Evolutionary conservation across 139 green algal genomes (phyloP).

Genomic region (Pycnococcus provasolii): DNA sequence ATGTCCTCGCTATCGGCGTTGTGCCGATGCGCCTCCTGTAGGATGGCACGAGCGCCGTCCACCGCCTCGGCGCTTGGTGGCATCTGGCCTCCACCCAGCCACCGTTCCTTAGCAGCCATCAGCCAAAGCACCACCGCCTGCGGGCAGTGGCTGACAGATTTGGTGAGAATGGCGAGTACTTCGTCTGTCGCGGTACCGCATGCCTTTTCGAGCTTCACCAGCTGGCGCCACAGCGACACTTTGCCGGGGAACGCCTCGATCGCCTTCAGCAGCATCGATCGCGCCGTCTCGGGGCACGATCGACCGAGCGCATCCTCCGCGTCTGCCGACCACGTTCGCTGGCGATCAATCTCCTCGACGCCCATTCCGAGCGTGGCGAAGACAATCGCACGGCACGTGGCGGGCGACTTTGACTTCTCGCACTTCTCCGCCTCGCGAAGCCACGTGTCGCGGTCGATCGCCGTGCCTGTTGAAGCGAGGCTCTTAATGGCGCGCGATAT

Average conservation of each 20-base stretch:
- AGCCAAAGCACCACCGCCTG: constrained; percentile 92
- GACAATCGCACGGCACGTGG: constrained; percentile 60
- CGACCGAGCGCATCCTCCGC: constrained; percentile 59
- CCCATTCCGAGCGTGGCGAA: constrained; percentile 53
- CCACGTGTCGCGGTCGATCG: constrained; percentile 85
- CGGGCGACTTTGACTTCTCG: constrained; percentile 28
- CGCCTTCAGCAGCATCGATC: constrained; percentile 68
- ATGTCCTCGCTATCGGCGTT: constrained; percentile 90
- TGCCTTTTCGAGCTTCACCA: constrained; percentile 82
- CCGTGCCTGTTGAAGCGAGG: constrained; percentile 64
- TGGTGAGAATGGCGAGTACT: constrained; percentile 41
- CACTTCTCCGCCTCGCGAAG: constrained; percentile 47
- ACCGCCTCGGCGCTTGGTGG: constrained; percentile 40
- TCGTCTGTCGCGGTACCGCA: constrained; percentile 68
- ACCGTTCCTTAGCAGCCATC: constrained; percentile 94
- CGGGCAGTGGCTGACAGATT: constrained; percentile 68
- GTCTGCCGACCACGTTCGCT: constrained; percentile 83
- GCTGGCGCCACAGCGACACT: constrained; percentile 67
- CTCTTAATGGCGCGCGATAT: constrained; percentile 52
- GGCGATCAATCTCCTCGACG: constrained; percentile 80
- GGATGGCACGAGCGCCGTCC: constrained; percentile 52
- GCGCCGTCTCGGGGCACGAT: constrained; percentile 70
- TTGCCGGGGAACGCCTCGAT: constrained; percentile 63
- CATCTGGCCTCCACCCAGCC: constrained; percentile 46
- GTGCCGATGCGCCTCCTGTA: constrained; percentile 67